Percentiles rank a stretch among this genome's conserved stretches.
Evolutionary conservation across 768 basidiomycete genomes (phyloP).

Genomic region (Chalciporus piperatus): DNA sequence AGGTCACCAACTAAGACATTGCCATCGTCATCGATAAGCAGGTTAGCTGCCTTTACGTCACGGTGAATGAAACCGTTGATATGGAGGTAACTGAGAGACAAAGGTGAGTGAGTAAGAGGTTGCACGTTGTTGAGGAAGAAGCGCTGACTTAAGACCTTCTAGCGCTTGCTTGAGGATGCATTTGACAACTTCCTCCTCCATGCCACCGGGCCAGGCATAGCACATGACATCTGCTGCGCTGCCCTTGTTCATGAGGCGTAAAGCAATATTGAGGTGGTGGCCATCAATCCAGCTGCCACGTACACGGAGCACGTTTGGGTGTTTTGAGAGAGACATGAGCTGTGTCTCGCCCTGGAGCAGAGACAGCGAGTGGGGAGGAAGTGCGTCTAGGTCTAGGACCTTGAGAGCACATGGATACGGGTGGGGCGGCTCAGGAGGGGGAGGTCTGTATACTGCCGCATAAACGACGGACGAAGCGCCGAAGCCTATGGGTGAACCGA

Average conservation of each 20-base stretch:
- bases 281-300: conserved; percentile 87
- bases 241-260: conserved; percentile 87
- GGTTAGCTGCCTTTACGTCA: conserved; percentile 91
- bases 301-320: conserved; percentile 90
- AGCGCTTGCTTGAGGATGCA: conserved; percentile 85
- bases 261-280: conserved; percentile 79
- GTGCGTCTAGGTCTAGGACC: conserved; percentile 81
- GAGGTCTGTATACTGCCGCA: conserved; percentile 59
- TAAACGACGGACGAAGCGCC: conserved; percentile 93
- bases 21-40: conserved; percentile 87
- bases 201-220: conserved; percentile 83
- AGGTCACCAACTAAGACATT: conserved; percentile 90
- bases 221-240: conserved; percentile 83
- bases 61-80: conserved; percentile 89
- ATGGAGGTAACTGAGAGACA: conserved; percentile 67
- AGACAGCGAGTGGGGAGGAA: conserved; percentile 66
- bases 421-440: conserved; percentile 33
- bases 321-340: conserved; percentile 88
- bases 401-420: conserved; percentile 76
- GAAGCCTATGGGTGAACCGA: conserved; percentile 80
- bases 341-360: conserved; percentile 84
- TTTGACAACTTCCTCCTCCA: conserved; percentile 86
- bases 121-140: conserved; percentile 7
- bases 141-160: conserved; percentile 80
- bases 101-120: conserved; percentile 3